A percentile compares a stretch with the other conserved stretches of the same genome.
phyloP scores from a whole-genome alignment of 306 rosid species.

The Geum urbanum region DNA sequence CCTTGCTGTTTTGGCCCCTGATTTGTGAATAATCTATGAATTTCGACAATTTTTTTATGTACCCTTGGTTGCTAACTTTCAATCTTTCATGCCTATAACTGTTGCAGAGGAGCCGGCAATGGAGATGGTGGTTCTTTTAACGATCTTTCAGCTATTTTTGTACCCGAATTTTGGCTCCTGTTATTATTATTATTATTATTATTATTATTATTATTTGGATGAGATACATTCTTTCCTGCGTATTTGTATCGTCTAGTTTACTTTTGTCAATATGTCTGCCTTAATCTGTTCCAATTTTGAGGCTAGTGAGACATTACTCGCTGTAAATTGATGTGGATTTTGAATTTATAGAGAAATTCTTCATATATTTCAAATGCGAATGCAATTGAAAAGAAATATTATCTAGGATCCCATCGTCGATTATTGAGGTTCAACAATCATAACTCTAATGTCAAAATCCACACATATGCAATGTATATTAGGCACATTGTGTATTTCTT shows the following conservation, averaged over 20 bases:
- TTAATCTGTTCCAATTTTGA: neutral
- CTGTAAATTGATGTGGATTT: neutral
- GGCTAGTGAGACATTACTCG: neutral
- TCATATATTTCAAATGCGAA: neutral
- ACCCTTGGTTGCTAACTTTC: slow-evolving; percentile 13
- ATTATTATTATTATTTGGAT: neutral
- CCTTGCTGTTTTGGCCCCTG: neutral
- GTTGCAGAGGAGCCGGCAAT: slow-evolving; percentile 47
- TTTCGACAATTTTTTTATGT: too few species aligned
- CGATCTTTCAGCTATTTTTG: slow-evolving; percentile 21
- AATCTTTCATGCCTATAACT: slow-evolving; percentile 17
- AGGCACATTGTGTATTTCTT: neutral
- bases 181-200: neutral
- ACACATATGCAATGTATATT: neutral
- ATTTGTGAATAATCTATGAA: neutral
- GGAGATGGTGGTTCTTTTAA: slow-evolving; percentile 74
- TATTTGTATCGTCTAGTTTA: neutral
- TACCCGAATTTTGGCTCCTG: slow-evolving; percentile 9
- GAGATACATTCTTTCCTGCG: neutral
- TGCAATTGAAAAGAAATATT: neutral
- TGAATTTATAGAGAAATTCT: neutral
- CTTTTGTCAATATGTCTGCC: neutral
- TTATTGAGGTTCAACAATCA: neutral
- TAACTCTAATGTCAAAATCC: neutral
- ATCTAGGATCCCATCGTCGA: neutral